A percentile compares a stretch with the other conserved stretches of the same genome.
Evolutionary conservation across 768 basidiomycete genomes (phyloP).

Genomic region (Amanita phalloides): DNA sequence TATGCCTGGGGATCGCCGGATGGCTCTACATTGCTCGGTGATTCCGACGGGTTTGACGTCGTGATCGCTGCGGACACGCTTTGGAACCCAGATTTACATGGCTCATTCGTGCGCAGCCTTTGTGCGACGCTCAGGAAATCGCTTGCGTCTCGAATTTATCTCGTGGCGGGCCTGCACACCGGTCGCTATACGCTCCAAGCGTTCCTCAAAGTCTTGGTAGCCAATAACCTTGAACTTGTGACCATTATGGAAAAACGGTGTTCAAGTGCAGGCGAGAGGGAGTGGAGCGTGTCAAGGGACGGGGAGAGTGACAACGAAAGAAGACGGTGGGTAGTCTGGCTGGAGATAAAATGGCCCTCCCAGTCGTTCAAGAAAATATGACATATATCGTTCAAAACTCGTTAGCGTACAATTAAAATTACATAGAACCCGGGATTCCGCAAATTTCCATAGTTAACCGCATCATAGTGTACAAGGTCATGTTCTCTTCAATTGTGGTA

Average conservation of each 20-base stretch:
- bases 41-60: conserved; percentile 40
- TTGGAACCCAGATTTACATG: conserved; percentile 61
- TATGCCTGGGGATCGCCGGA: conserved; percentile 56
- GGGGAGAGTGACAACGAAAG: conserved; percentile 58
- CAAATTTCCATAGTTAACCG: neutral
- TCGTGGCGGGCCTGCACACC: conserved; percentile 71
- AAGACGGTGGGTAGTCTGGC: conserved; percentile 65
- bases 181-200: conserved; percentile 62
- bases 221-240: conserved; percentile 34
- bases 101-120: conserved; percentile 42
- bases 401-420: neutral
- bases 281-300: conserved; percentile 43
- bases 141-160: conserved; percentile 37
- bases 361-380: neutral
- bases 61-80: conserved; percentile 69
- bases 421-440: neutral
- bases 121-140: conserved; percentile 32
- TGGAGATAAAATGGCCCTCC: conserved; percentile 37
- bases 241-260: conserved; percentile 38
- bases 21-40: conserved; percentile 17
- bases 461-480: neutral
- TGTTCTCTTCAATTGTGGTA: neutral
- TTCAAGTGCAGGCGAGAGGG: conserved; percentile 23
- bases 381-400: neutral
- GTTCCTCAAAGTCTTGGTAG: conserved; percentile 33